A percentile compares a stretch with the other conserved stretches of the same genome.
Evolutionary conservation across 257 asterid genomes (phyloP).

Genomic region (Eustoma russellianum): DNA sequence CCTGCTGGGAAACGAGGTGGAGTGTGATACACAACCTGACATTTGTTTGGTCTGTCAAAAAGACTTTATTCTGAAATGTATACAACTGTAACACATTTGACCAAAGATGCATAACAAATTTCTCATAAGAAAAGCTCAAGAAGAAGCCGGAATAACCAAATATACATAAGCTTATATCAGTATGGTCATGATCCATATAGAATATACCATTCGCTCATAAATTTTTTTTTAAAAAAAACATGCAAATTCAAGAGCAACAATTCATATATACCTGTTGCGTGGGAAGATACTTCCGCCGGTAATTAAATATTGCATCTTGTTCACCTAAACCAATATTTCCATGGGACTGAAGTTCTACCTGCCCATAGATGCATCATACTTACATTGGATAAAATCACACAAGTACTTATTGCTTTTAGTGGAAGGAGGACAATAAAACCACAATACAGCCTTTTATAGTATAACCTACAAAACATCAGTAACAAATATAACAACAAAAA

Average conservation of each 20-base stretch:
- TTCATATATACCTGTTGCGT: conserved; percentile 57
- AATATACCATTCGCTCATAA: too few relatives aligned
- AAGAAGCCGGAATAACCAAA: neutral
- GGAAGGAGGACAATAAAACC: too few relatives aligned
- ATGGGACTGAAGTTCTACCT: conserved; percentile 79
- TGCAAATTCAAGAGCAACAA: neutral
- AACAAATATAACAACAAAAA: neutral
- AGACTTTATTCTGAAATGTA: neutral
- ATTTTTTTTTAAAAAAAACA: too few relatives aligned
- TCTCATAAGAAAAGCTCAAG: neutral
- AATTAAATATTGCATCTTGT: conserved; percentile 69
- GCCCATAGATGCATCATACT: conserved; percentile 9
- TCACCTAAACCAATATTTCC: conserved; percentile 39
- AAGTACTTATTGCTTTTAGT: neutral
- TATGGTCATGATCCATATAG: neutral
- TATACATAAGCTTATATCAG: neutral
- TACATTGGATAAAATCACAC: neutral
- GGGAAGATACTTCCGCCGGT: conserved; percentile 77
- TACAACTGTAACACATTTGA: conserved; percentile 2
- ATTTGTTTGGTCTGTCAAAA: conserved; percentile 6
- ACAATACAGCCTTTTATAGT: too few relatives aligned
- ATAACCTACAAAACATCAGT: too few relatives aligned
- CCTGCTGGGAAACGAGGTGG: conserved; percentile 83
- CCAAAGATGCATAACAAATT: neutral
- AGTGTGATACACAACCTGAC: conserved; percentile 78